Evolutionary conservation across 495 filamentous ascomycete genomes (phyloP).

Genomic region (Arthonia radiata): DNA sequence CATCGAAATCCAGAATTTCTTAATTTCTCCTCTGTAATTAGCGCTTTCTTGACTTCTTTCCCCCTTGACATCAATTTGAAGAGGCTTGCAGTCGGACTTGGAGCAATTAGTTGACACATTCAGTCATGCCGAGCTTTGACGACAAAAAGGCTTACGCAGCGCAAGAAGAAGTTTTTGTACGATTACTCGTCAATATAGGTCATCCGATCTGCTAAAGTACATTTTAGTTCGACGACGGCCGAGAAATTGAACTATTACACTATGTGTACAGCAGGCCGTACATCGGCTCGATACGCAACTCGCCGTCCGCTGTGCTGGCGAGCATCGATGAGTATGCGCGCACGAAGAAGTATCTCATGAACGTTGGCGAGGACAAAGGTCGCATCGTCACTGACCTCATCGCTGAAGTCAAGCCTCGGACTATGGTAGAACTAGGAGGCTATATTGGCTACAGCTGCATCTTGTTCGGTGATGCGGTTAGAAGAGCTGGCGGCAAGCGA

Average conservation of each 20-base stretch:
- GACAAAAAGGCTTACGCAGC: constrained; percentile 2
- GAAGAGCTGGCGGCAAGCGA: constrained; percentile 27
- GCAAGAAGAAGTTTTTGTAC: constrained; percentile 1
- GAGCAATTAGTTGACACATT: too few relatives aligned
- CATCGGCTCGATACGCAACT: constrained; percentile 29
- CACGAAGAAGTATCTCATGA: constrained; percentile 48
- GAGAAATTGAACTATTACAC: constrained; percentile 48
- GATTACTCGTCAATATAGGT: neutral
- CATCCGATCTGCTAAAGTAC: neutral
- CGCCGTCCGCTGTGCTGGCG: constrained; percentile 34
- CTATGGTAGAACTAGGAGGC: constrained; percentile 57
- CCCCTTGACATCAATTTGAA: too few relatives aligned
- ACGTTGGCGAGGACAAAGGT: constrained; percentile 50
- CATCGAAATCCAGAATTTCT: too few relatives aligned
- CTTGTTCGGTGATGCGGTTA: constrained; percentile 37
- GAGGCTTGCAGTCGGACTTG: too few relatives aligned
- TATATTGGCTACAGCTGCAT: constrained; percentile 65
- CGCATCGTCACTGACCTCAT: constrained; percentile 40
- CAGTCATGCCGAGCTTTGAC: constrained; percentile 1
- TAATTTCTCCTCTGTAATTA: too few relatives aligned
- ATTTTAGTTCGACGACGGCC: constrained; percentile 35
- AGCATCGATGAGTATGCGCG: constrained; percentile 49
- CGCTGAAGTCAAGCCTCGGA: constrained; percentile 31
- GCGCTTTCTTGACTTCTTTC: too few relatives aligned
- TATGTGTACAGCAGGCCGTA: constrained; percentile 36